Evolutionary conservation across 768 basidiomycete genomes (phyloP).

Genomic region (Fibroporia radiculosa): DNA sequence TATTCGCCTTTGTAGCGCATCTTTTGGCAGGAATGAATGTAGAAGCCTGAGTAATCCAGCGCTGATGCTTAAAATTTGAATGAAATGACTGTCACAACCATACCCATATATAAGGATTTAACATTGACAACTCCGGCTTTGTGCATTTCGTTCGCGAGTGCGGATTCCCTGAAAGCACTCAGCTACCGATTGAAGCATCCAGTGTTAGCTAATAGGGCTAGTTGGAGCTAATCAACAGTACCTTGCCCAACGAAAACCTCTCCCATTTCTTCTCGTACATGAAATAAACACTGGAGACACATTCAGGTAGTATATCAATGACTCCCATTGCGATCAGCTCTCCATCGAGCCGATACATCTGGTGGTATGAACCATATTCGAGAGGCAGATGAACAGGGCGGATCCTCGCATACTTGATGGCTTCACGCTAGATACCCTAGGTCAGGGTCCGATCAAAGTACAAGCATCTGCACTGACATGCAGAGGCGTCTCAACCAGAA

Average conservation of each 20-base stretch:
- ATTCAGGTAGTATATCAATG: slow-evolving; percentile 81
- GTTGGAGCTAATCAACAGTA: slow-evolving; percentile 26
- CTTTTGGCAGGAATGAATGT: slow-evolving; percentile 87
- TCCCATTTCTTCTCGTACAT: slow-evolving; percentile 75
- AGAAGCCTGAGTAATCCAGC: slow-evolving; percentile 60
- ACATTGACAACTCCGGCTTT: slow-evolving; percentile 57
- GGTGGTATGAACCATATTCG: slow-evolving; percentile 91
- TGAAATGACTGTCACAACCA: slow-evolving; percentile 12
- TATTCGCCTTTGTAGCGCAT: slow-evolving; percentile 98
- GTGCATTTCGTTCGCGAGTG: slow-evolving; percentile 69
- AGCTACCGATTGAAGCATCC: slow-evolving; percentile 37
- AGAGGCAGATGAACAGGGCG: slow-evolving; percentile 55
- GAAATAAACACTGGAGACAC: slow-evolving; percentile 86
- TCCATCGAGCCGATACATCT: slow-evolving; percentile 77
- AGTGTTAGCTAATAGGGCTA: not conserved
- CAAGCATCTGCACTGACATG: slow-evolving; percentile 35
- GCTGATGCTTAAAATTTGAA: not conserved
- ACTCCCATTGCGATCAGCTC: slow-evolving; percentile 80
- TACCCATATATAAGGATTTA: slow-evolving; percentile 83
- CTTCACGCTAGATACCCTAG: slow-evolving; percentile 35
- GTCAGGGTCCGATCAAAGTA: not conserved
- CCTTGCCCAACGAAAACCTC: slow-evolving; percentile 72
- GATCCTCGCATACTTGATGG: slow-evolving; percentile 47
- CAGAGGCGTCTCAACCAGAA: slow-evolving; percentile 77
- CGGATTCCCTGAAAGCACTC: slow-evolving; percentile 76